A percentile compares a stretch with the other conserved stretches of the same genome.
These are phyloP conservation scores for Grifola frondosa DNA, from an alignment of 1,284 basidiomycete genomes.

Conservation along the genomic window DNA sequence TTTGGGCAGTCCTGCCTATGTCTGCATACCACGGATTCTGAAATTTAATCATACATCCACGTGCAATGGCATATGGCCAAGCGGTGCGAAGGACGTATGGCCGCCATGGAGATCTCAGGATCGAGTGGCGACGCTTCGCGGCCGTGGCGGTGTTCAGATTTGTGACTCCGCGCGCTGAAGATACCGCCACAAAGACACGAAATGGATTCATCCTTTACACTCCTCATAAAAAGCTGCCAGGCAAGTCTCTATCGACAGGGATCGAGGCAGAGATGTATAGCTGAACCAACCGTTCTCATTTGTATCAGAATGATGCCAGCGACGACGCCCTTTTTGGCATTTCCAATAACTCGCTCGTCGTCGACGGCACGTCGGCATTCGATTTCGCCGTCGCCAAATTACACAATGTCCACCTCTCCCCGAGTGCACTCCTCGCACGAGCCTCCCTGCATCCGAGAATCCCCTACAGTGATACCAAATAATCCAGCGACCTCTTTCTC, in stretches of 20 bases:
- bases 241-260: conserved; percentile 32
- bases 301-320: conserved; percentile 56
- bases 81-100: too few species aligned
- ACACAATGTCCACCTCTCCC: conserved; percentile 44
- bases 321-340: conserved; percentile 50
- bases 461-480: too few species aligned
- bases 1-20: too few species aligned
- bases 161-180: too few species aligned
- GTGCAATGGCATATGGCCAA: too few species aligned
- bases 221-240: conserved; percentile 56
- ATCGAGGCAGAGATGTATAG: conserved; percentile 1
- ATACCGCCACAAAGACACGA: conserved; percentile 50
- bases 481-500: too few species aligned
- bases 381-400: conserved; percentile 51
- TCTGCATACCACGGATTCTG: too few species aligned
- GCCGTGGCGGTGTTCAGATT: too few species aligned
- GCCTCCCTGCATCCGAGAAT: conserved; percentile 27
- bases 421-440: conserved; percentile 36
- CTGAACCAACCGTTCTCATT: too few species aligned
- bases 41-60: too few species aligned
- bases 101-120: too few species aligned
- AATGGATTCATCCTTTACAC: conserved; percentile 54
- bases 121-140: too few species aligned
- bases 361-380: conserved; percentile 44
- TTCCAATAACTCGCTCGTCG: conserved; percentile 51